Conservation (phyloP, 2,329 filamentous ascomycete species). For the Fusarium veterinarium region DNA sequence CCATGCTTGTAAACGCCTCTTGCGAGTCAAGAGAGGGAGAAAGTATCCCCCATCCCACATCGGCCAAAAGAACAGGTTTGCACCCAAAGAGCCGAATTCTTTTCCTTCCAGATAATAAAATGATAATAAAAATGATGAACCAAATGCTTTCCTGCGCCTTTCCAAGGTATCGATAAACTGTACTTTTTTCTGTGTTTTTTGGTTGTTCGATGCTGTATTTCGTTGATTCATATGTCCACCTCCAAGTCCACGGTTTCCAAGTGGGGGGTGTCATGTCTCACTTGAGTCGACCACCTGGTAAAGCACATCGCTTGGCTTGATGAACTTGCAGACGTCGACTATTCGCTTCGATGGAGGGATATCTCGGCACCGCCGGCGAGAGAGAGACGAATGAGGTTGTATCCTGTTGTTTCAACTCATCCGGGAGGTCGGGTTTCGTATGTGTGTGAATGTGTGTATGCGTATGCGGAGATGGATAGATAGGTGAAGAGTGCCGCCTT, state of each 20-base stretch:
- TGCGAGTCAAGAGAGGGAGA: conserved; percentile 1
- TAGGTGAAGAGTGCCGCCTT: conserved; percentile 17
- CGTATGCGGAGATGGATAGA: conserved; percentile 8
- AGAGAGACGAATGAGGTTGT: conserved; percentile 12
- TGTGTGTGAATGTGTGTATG: conserved; percentile 1
- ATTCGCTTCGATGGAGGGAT: conserved; percentile 4
- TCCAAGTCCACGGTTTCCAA: background rate
- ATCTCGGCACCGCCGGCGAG: conserved; percentile 4
- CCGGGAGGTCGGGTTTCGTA: conserved; percentile 23
- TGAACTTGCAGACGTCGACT: conserved; percentile 19
- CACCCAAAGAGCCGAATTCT: conserved; percentile 42
- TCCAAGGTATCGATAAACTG: conserved; percentile 26
- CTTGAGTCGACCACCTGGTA: conserved; percentile 25
- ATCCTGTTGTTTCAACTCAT: conserved; percentile 24
- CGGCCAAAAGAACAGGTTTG: conserved; percentile 39
- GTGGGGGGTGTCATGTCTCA: conserved; percentile 36
- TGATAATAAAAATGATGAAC: background rate
- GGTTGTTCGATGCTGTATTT: conserved; percentile 11
- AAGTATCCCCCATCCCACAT: conserved; percentile 9
- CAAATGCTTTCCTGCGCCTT: conserved; percentile 30
- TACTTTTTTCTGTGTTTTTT: conserved; percentile 32
- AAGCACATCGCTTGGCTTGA: conserved; percentile 17
- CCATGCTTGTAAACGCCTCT: conserved; percentile 5
- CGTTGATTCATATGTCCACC: conserved; percentile 26
- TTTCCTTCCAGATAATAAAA: conserved; percentile 31